Conservation (phyloP, 768 basidiomycete species). For the Naganishia friedmannii region DNA sequence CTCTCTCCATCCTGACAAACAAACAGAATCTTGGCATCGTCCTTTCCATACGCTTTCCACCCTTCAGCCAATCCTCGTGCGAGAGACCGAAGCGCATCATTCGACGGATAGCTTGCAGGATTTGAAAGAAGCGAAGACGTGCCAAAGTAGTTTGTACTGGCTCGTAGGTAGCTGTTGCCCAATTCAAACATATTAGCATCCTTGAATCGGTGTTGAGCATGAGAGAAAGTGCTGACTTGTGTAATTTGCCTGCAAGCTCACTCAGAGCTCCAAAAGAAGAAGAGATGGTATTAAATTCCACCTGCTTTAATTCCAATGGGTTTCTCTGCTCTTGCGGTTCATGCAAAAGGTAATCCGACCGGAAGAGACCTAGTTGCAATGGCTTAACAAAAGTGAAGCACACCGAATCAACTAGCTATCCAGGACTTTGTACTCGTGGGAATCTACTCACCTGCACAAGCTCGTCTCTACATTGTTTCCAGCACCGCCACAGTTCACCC, state of each 20-base stretch:
- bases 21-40: conserved; percentile 65
- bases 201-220: background rate
- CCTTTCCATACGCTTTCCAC: conserved; percentile 64
- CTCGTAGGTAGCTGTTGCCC: conserved; percentile 62
- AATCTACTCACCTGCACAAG: conserved; percentile 57
- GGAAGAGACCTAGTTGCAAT: conserved; percentile 81
- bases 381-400: conserved; percentile 57
- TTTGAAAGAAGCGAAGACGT: conserved; percentile 44
- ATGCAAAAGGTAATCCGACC: conserved; percentile 92
- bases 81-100: conserved; percentile 68
- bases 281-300: conserved; percentile 97
- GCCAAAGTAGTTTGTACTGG: conserved; percentile 67
- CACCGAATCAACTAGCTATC: conserved; percentile 10
- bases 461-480: conserved; percentile 70
- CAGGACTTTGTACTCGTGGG: background rate
- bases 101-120: conserved; percentile 65
- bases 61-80: conserved; percentile 74
- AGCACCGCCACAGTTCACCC: conserved; percentile 77
- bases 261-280: conserved; percentile 78
- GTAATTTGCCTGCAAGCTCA: conserved; percentile 59
- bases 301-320: conserved; percentile 70
- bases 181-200: background rate
- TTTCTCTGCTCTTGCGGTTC: conserved; percentile 39
- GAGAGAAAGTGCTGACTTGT: conserved; percentile 60
- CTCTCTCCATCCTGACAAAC: conserved; percentile 85